These are phyloP conservation scores for Solanum raphanifolium DNA, from an alignment of 257 asterid genomes.

Conservation along the genomic window DNA sequence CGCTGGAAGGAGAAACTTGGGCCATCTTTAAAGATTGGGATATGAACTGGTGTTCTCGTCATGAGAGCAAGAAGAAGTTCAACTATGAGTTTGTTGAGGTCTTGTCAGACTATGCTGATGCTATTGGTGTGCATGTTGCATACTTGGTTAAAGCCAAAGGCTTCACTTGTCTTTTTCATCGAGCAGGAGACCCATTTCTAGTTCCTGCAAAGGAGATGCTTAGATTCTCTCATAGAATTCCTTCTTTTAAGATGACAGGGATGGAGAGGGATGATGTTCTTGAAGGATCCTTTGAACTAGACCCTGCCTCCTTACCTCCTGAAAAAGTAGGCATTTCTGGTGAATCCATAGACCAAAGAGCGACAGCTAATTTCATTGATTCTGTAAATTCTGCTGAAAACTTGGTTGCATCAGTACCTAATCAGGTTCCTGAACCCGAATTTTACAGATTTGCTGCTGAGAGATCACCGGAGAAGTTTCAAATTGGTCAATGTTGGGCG, in stretches of 20 bases:
- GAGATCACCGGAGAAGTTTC: constrained; percentile 11
- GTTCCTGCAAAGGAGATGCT: constrained; percentile 23
- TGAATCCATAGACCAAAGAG: neutral
- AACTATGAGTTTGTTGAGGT: constrained; percentile 43
- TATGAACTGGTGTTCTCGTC: constrained; percentile 24
- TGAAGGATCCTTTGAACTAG: constrained; percentile 38
- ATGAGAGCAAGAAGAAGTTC: constrained; percentile 5
- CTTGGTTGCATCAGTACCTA: neutral
- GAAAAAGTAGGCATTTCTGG: neutral
- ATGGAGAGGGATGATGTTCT: constrained; percentile 20
- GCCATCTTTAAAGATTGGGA: constrained; percentile 52
- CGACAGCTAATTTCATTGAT: neutral
- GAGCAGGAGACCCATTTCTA: constrained; percentile 4
- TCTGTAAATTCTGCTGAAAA: constrained; percentile 12
- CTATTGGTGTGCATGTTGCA: constrained; percentile 26
- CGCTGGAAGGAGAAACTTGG: constrained; percentile 54
- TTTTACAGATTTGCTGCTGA: constrained; percentile 20
- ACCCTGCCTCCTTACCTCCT: constrained; percentile 36
- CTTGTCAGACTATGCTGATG: constrained; percentile 22
- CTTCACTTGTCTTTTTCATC: constrained; percentile 22
- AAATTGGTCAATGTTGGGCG: constrained; percentile 33
- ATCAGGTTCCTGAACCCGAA: constrained; percentile 15
- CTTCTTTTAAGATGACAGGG: constrained; percentile 30
- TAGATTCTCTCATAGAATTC: constrained; percentile 51
- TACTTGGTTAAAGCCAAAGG: constrained; percentile 34